Evolutionary conservation across 2,329 filamentous ascomycete species (phyloP).

Genomic region (Fusarium sp.): DNA sequence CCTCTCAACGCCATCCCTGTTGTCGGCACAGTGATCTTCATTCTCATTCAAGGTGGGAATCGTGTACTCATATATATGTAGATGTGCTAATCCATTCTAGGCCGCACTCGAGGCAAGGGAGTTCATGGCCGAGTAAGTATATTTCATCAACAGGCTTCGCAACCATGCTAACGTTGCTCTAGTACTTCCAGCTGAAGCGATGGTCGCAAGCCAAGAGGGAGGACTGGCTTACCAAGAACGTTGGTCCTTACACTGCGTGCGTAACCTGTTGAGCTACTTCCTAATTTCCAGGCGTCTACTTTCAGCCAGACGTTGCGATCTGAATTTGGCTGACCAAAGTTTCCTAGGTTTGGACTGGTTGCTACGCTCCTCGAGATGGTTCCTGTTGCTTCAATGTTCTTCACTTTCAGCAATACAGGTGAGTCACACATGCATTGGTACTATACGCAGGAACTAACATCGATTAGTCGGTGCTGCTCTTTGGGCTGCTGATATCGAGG

Average conservation of each 20-base stretch:
- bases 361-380: slow-evolving; percentile 87
- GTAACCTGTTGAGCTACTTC: slow-evolving; percentile 48
- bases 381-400: slow-evolving; percentile 83
- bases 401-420: slow-evolving; percentile 89
- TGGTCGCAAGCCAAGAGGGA: slow-evolving; percentile 75
- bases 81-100: slow-evolving; percentile 45
- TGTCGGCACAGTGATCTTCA: slow-evolving; percentile 84
- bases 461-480: slow-evolving; percentile 82
- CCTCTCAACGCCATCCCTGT: slow-evolving; percentile 94
- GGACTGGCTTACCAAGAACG: slow-evolving; percentile 76
- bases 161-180: slow-evolving; percentile 7
- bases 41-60: slow-evolving; percentile 74
- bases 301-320: slow-evolving; percentile 3
- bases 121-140: slow-evolving; percentile 67
- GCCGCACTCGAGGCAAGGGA: slow-evolving; percentile 59
- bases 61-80: neutral
- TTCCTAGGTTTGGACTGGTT: slow-evolving; percentile 75
- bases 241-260: slow-evolving; percentile 84
- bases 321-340: slow-evolving; percentile 20
- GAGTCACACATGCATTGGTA: slow-evolving; percentile 38
- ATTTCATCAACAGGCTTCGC: neutral
- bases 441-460: slow-evolving; percentile 17
- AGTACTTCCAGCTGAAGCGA: slow-evolving; percentile 93
- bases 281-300: neutral
- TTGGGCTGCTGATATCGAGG: slow-evolving; percentile 91